These are phyloP conservation scores for Linum trigynum DNA, from an alignment of 345 rosid species.

Conservation along the genomic window DNA sequence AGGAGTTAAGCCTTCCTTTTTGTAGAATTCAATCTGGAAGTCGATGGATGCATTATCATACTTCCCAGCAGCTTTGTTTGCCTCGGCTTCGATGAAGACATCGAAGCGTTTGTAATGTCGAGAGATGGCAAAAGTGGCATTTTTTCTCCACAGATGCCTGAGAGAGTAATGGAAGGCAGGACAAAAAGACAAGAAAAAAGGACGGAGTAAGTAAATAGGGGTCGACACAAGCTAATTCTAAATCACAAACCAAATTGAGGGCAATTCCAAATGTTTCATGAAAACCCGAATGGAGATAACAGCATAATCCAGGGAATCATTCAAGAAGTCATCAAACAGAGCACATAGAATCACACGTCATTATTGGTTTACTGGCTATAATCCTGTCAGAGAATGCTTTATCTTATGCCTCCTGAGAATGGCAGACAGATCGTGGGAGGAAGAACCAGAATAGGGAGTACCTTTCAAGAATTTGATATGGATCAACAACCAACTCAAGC, in stretches of 20 bases:
- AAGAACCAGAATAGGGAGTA: conserved; percentile 8
- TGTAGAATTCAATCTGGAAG: conserved; percentile 66
- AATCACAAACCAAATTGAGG: background rate
- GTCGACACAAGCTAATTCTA: background rate
- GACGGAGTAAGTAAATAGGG: background rate
- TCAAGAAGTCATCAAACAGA: background rate
- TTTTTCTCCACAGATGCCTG: conserved; percentile 79
- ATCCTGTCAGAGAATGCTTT: no score
- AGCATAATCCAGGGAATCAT: background rate
- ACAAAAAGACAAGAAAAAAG: background rate
- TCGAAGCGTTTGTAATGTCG: conserved; percentile 82
- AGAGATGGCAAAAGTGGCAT: conserved; percentile 68
- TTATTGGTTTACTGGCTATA: background rate
- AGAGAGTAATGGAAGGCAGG: background rate
- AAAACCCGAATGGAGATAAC: background rate
- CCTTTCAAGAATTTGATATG: conserved; percentile 88
- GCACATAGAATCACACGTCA: background rate
- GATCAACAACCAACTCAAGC: conserved; percentile 80
- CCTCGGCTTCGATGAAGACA: conserved; percentile 79
- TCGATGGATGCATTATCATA: conserved; percentile 73
- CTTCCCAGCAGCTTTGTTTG: conserved; percentile 82
- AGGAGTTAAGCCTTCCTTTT: conserved; percentile 71
- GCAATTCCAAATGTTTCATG: background rate
- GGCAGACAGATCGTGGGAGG: no score
- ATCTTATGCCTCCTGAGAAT: no score